phyloP scores from a whole-genome alignment of 2,329 filamentous ascomycete species.

The Lojkania enalia region DNA sequence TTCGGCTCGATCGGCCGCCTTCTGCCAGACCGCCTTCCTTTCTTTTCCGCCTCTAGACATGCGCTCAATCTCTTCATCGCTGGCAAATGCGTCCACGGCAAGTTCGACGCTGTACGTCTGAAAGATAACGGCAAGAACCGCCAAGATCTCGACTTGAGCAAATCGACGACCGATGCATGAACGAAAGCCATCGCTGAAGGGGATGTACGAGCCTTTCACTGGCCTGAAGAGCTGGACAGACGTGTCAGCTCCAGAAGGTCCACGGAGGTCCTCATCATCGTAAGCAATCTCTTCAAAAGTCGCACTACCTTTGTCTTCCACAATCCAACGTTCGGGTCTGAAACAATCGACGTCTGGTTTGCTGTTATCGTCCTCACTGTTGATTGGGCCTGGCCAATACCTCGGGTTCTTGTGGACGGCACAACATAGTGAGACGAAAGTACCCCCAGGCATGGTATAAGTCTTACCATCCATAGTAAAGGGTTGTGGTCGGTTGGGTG shows the following conservation, averaged over 20 bases:
- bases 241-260: slow-evolving; percentile 63
- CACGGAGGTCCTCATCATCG: slow-evolving; percentile 60
- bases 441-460: slow-evolving; percentile 60
- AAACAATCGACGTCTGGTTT: slow-evolving; percentile 65
- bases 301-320: slow-evolving; percentile 28
- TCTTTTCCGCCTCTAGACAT: slow-evolving; percentile 51
- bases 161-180: slow-evolving; percentile 60
- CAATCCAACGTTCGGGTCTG: slow-evolving; percentile 73
- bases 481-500: slow-evolving; percentile 53
- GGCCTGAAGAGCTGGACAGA: slow-evolving; percentile 60
- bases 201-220: slow-evolving; percentile 56
- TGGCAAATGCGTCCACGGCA: slow-evolving; percentile 58
- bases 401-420: slow-evolving; percentile 69
- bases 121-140: slow-evolving; percentile 57
- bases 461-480: slow-evolving; percentile 63
- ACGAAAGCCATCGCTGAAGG: slow-evolving; percentile 60
- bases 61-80: slow-evolving; percentile 46
- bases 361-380: slow-evolving; percentile 28
- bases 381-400: slow-evolving; percentile 64
- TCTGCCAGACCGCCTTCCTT: slow-evolving; percentile 60
- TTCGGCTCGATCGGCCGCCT: slow-evolving; percentile 61
- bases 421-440: slow-evolving; percentile 58
- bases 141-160: slow-evolving; percentile 60
- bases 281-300: slow-evolving; percentile 44
- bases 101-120: slow-evolving; percentile 68